Evolutionary conservation across 495 filamentous ascomycete genomes (phyloP).

Genomic region (Annulohypoxylon bovei): DNA sequence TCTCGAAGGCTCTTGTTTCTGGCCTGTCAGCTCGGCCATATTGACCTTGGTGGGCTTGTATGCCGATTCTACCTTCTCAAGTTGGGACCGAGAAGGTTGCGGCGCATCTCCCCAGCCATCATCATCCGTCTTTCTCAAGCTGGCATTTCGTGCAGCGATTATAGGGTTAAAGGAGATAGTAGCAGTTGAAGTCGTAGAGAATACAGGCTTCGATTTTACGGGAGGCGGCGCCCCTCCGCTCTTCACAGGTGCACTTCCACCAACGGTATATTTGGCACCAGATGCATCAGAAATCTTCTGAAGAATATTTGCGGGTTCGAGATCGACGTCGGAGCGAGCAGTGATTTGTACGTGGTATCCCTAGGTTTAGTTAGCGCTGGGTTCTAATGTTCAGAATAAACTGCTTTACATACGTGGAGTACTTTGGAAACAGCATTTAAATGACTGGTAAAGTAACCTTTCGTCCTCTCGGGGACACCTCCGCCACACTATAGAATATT

Average conservation of each 20-base stretch:
- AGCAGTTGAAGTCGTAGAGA: constrained; percentile 76
- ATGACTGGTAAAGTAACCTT: constrained; percentile 98
- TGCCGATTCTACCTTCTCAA: constrained; percentile 93
- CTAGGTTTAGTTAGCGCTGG: constrained; percentile 50
- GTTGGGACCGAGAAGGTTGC: constrained; percentile 79
- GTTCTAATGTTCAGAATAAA: constrained; percentile 4
- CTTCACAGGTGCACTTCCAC: constrained; percentile 59
- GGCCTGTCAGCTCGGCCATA: constrained; percentile 76
- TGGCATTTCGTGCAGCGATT: constrained; percentile 59
- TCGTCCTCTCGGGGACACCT: constrained; percentile 96
- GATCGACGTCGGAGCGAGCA: constrained; percentile 86
- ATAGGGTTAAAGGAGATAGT: constrained; percentile 73
- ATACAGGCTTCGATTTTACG: constrained; percentile 85
- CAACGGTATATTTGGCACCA: constrained; percentile 88
- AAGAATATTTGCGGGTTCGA: constrained; percentile 86
- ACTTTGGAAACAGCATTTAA: constrained; percentile 86
- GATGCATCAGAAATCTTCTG: constrained; percentile 97
- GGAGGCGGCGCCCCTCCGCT: constrained; percentile 70
- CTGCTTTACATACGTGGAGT: constrained; percentile 71
- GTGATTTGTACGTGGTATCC: constrained; percentile 98
- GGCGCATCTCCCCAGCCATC: constrained; percentile 96
- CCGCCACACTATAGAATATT: constrained; percentile 74
- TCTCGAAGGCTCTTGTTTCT: constrained; percentile 70
- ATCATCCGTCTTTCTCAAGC: constrained; percentile 56
- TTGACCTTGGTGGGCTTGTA: constrained; percentile 96